Conservation (phyloP, 768 basidiomycete genomes). For the Kwoniella sp. region DNA sequence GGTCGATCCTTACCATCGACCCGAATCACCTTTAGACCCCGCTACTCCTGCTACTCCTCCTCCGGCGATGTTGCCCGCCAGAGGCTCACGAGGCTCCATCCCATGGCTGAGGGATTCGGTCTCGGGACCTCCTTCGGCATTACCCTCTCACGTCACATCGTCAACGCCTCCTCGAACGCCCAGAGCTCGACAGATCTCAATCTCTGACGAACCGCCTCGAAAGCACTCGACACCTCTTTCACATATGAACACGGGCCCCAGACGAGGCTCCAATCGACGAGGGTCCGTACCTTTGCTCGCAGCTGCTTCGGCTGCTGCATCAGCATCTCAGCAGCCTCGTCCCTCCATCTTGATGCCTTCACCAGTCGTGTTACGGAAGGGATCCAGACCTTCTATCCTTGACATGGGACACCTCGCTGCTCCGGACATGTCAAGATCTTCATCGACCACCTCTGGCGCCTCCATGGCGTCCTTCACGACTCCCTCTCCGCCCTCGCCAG, state of each 20-base stretch:
- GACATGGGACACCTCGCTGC: slow-evolving; percentile 8
- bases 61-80: not conserved
- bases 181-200: slow-evolving; percentile 16
- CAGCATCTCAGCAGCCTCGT: not conserved
- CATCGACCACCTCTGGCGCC: slow-evolving; percentile 10
- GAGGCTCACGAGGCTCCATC: slow-evolving; percentile 15
- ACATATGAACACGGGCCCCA: slow-evolving; percentile 1
- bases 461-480: slow-evolving; percentile 22
- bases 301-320: slow-evolving; percentile 13
- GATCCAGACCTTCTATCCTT: slow-evolving; percentile 14
- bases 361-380: not conserved
- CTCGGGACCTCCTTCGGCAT: not conserved
- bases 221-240: slow-evolving; percentile 15
- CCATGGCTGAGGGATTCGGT: slow-evolving; percentile 13
- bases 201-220: slow-evolving; percentile 15
- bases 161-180: slow-evolving; percentile 15
- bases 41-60: slow-evolving; percentile 8
- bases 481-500: slow-evolving; percentile 5
- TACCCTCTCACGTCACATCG: not conserved
- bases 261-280: slow-evolving; percentile 7
- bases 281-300: slow-evolving; percentile 15
- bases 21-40: slow-evolving; percentile 5
- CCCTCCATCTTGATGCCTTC: slow-evolving; percentile 21
- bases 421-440: slow-evolving; percentile 27
- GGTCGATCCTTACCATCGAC: slow-evolving; percentile 15